A percentile compares a stretch with the other conserved stretches of the same genome.
These are phyloP conservation scores for Cardamine resedifolia DNA, from an alignment of 345 rosid genomes.

Conservation along the genomic window DNA sequence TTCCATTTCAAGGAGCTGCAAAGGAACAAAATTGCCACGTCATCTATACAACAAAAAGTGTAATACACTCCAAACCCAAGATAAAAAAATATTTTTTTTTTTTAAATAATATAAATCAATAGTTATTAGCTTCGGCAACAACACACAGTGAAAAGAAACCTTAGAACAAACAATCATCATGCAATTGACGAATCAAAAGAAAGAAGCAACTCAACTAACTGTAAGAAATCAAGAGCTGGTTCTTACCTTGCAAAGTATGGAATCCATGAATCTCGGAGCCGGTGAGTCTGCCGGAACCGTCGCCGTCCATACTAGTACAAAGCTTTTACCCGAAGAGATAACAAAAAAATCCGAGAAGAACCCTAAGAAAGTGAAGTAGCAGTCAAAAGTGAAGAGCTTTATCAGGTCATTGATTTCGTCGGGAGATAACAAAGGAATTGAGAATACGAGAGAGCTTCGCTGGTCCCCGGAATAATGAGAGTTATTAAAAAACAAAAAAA, in stretches of 20 bases:
- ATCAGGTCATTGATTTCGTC: constrained; percentile 11
- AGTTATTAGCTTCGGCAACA: not conserved
- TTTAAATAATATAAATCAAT: not conserved
- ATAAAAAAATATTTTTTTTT: not conserved
- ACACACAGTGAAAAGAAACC: not conserved
- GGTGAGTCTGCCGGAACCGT: constrained; percentile 45
- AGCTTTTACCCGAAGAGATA: not conserved
- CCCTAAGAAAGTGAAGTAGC: constrained; percentile 2
- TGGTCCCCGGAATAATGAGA: constrained; percentile 23
- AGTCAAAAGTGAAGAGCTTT: not conserved
- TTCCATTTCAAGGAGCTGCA: not conserved
- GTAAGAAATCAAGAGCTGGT: not conserved
- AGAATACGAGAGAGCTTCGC: not conserved
- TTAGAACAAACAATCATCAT: not conserved
- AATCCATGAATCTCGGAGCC: constrained; percentile 95
- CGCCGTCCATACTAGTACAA: constrained; percentile 44
- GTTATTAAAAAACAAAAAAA: not conserved
- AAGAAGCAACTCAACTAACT: not conserved
- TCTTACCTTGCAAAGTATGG: constrained; percentile 61
- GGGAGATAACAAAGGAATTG: not conserved
- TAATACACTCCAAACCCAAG: constrained; percentile 5
- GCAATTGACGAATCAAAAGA: not conserved
- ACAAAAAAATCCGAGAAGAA: not conserved
- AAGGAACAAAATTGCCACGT: constrained; percentile 25
- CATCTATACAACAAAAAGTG: not conserved